Base-by-base conservation (phyloP, 805 yeast genomes). In the Blastobotrys terrestris region DNA sequence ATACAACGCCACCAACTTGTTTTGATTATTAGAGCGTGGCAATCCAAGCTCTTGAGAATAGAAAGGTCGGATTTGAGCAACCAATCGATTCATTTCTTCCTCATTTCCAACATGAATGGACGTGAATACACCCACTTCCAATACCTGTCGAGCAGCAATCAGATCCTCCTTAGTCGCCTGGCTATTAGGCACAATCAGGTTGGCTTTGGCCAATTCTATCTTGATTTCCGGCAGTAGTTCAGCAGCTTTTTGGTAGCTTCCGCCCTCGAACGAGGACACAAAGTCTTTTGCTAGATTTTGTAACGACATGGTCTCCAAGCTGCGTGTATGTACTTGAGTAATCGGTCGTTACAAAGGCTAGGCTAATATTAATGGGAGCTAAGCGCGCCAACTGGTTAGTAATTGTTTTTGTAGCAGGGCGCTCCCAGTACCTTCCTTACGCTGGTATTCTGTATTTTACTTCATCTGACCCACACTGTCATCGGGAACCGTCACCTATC, bases 51-150 rank as follows among this genome's bases (percentile, higher is more conserved):
- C 64, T 41, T 64, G 63, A 55, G 78, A 71, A 68, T 92, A 94
- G 68, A 88, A 94, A 20, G 87, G 86, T 57, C 83, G 78, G 64
- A 94, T 77, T 67, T 85, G 91, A 16, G 83, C 79, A 54, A 85
- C 78, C 67, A 79, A 81, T 62, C 84, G 84, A 58, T 84, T 84
- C 64, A 90, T 88, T n/a, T 77, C 76, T 18, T 70, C 77, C 61
- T 84, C 79, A 56, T 86, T 77, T 39, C 77, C 70, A 44, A 78
- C 67, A 59, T 84, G 84, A 56, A 94, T 81, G 48, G 91, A 78
- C 15, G 87, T 78, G 50, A 92, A 73, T 0, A 96, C 95, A 11
- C 96, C 97, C 55, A 90, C 80, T 67, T 94, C 98, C 49, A 94
- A 73, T 44, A 92, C 85, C 42, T 85, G 81, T 60, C 95, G 83